A percentile compares a stretch with the other conserved stretches of the same genome.
phyloP scores from a whole-genome alignment of 139 green algal genomes.

The Gonium pectorale region DNA sequence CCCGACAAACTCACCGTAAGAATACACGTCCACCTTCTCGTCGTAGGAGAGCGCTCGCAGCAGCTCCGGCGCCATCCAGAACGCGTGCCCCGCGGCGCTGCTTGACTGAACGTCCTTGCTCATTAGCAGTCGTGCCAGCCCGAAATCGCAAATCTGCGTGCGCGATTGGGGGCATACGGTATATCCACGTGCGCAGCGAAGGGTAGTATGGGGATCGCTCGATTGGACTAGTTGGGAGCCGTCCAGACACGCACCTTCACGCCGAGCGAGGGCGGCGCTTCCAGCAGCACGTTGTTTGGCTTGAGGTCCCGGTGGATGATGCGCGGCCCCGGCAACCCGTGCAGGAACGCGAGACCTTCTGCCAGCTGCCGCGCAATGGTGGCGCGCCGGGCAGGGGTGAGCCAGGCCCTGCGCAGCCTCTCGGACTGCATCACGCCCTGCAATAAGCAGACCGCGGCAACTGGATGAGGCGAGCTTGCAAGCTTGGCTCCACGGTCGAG shows the following conservation, averaged over 20 bases:
- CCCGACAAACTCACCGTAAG: slow-evolving; percentile 21
- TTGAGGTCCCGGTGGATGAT: slow-evolving; percentile 47
- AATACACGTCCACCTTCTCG: slow-evolving; percentile 36
- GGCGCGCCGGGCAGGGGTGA: slow-evolving; percentile 22
- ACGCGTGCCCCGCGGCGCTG: slow-evolving; percentile 22
- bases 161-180: not conserved
- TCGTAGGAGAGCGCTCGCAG: slow-evolving; percentile 37
- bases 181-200: no score
- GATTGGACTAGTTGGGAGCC: no score
- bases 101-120: slow-evolving; percentile 23
- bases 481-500: no score
- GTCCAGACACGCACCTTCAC: slow-evolving; percentile 24
- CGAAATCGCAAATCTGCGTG: slow-evolving; percentile 34
- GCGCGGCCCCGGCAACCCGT: slow-evolving; percentile 5
- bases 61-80: slow-evolving; percentile 47
- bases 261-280: slow-evolving; percentile 32
- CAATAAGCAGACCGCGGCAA: not conserved
- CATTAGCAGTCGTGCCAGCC: slow-evolving; percentile 16
- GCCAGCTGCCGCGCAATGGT: slow-evolving; percentile 30
- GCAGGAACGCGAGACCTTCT: slow-evolving; percentile 39
- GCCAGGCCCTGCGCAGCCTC: slow-evolving; percentile 33
- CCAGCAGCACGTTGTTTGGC: slow-evolving; percentile 46
- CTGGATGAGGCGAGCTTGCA: no score
- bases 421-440: slow-evolving; percentile 41
- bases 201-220: no score